phyloP scores from a whole-genome alignment of 2,329 filamentous ascomycete species.

The Hymenoscyphus occultus region DNA sequence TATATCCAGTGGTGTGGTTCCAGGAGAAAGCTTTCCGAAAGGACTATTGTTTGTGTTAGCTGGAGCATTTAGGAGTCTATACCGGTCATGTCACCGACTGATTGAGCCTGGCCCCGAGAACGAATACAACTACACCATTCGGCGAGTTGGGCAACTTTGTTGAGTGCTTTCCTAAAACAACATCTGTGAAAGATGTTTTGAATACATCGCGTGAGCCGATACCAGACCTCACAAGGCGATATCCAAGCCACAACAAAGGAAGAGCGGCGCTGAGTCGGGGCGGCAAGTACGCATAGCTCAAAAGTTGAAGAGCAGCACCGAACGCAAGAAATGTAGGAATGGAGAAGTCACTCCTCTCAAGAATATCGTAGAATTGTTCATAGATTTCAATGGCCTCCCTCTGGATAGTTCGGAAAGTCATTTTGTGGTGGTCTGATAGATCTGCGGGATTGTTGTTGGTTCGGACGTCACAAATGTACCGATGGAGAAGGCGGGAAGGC shows the following conservation, averaged over 20 bases:
- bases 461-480: background rate
- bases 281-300: conserved; percentile 4
- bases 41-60: background rate
- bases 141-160: background rate
- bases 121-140: conserved; percentile 9
- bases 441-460: background rate
- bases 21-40: conserved; percentile 10
- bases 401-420: background rate
- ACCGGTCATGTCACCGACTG: conserved; percentile 2
- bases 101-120: conserved; percentile 8
- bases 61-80: background rate
- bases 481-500: background rate
- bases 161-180: background rate
- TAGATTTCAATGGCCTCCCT: background rate
- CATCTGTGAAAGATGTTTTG: background rate
- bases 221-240: background rate
- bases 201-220: conserved; percentile 4
- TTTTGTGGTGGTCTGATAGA: background rate
- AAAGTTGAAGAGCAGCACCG: conserved; percentile 9
- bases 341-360: conserved; percentile 8
- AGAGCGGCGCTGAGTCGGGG: background rate
- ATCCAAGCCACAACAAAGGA: conserved; percentile 7
- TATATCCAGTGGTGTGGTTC: conserved; percentile 6
- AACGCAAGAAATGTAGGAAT: conserved; percentile 10
- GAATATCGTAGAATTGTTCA: conserved; percentile 2